These are phyloP conservation scores for Tricholoma sp. DNA, from an alignment of 768 basidiomycete species.

Conservation along the genomic window DNA sequence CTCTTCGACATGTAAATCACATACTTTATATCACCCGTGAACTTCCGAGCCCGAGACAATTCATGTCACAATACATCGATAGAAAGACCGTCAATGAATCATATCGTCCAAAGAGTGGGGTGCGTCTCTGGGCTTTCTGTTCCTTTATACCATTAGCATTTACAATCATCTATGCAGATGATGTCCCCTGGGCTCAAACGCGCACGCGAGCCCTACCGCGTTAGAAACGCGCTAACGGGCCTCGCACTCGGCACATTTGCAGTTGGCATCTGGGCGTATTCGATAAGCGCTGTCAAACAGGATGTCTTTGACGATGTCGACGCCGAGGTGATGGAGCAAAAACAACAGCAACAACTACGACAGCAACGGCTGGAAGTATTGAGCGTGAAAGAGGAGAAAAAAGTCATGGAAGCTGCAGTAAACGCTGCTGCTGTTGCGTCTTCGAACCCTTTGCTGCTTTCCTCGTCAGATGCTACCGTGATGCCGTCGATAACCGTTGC, in stretches of 20 bases:
- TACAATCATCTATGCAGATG: conserved; percentile 34
- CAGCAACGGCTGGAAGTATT: conserved; percentile 19
- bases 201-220: conserved; percentile 78
- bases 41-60: no score
- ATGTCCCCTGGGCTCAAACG: conserved; percentile 88
- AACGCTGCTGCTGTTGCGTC: conserved; percentile 8
- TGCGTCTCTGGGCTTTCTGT: conserved; percentile 19
- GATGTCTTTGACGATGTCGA: conserved; percentile 88
- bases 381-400: conserved; percentile 27
- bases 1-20: no score
- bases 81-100: conserved; percentile 36
- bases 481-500: not conserved
- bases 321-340: conserved; percentile 63
- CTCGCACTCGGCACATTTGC: conserved; percentile 66
- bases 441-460: not conserved
- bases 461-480: not conserved
- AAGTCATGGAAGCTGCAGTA: conserved; percentile 17
- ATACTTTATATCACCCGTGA: no score
- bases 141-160: not conserved
- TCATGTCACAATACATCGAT: conserved; percentile 37
- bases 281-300: conserved; percentile 90
- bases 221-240: conserved; percentile 79
- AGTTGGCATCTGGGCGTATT: conserved; percentile 84
- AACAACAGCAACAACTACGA: conserved; percentile 41
- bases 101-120: conserved; percentile 50